Conservation (phyloP, 208 protist species). For the Acanthamoeba healyi region DNA sequence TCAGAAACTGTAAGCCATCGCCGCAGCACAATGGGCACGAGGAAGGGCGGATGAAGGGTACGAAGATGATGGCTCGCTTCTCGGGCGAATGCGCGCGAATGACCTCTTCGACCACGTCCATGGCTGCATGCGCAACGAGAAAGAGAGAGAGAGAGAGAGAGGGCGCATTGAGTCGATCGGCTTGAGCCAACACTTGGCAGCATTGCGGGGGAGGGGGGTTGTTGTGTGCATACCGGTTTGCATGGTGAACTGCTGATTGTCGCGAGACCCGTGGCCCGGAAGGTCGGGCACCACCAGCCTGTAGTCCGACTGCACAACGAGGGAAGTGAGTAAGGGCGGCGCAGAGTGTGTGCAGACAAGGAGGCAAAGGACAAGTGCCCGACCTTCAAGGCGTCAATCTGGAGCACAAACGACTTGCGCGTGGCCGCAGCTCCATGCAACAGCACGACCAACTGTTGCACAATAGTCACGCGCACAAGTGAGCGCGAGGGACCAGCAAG, state of each 20-base stretch:
- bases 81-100: neutral
- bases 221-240: neutral
- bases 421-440: slow-evolving; percentile 19
- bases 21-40: too few relatives aligned
- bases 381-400: slow-evolving; percentile 30
- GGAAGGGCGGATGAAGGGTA: neutral
- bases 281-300: slow-evolving; percentile 12
- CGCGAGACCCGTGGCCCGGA: slow-evolving; percentile 8
- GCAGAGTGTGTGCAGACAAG: neutral
- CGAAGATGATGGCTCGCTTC: slow-evolving; percentile 5
- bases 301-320: slow-evolving; percentile 6
- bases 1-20: too few relatives aligned
- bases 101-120: slow-evolving; percentile 14
- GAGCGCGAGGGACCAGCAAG: neutral
- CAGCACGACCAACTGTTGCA: neutral
- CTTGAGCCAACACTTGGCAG: too few relatives aligned
- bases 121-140: neutral
- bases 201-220: too few relatives aligned
- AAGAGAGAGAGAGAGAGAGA: neutral
- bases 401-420: slow-evolving; percentile 11
- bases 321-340: neutral
- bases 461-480: neutral
- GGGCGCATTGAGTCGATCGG: neutral
- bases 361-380: too few relatives aligned
- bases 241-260: slow-evolving; percentile 46